Evolutionary conservation across 768 basidiomycete genomes (phyloP).

Genomic region (Hysterangium stoloniferum): DNA sequence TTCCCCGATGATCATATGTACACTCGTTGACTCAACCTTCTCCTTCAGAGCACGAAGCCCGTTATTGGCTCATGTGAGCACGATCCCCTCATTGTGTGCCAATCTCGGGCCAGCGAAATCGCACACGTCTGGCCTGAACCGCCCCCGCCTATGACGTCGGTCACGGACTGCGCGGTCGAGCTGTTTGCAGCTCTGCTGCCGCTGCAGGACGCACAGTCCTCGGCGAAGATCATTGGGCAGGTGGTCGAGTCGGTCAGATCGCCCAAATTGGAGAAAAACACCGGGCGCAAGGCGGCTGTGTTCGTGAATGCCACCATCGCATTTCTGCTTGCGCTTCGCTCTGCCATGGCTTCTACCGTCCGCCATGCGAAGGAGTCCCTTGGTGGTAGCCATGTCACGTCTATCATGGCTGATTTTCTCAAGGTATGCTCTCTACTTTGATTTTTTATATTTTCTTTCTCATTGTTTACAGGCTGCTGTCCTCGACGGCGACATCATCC

Average conservation of each 20-base stretch:
- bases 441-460: constrained; percentile 1
- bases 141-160: constrained; percentile 70
- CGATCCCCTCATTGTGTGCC: constrained; percentile 69
- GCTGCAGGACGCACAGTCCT: constrained; percentile 59
- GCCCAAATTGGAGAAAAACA: constrained; percentile 77
- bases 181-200: constrained; percentile 77
- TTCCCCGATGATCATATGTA: too few species aligned
- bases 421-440: constrained; percentile 46
- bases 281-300: constrained; percentile 79
- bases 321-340: constrained; percentile 58
- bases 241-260: constrained; percentile 63
- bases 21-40: neutral
- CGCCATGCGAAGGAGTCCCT: constrained; percentile 60
- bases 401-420: constrained; percentile 58
- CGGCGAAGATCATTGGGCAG: constrained; percentile 45
- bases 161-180: constrained; percentile 84
- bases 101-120: constrained; percentile 29
- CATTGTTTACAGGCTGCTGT: constrained; percentile 53
- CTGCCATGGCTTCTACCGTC: constrained; percentile 39
- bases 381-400: constrained; percentile 55
- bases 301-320: constrained; percentile 73
- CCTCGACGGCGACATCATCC: constrained; percentile 66
- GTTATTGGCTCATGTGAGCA: constrained; percentile 81
- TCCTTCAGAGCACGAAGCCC: constrained; percentile 57
- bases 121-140: constrained; percentile 51